A percentile compares a stretch with the other conserved stretches of the same genome.
Conservation (phyloP, 352 stramenopile genomes). For the Phytopythium oedochilum region DNA sequence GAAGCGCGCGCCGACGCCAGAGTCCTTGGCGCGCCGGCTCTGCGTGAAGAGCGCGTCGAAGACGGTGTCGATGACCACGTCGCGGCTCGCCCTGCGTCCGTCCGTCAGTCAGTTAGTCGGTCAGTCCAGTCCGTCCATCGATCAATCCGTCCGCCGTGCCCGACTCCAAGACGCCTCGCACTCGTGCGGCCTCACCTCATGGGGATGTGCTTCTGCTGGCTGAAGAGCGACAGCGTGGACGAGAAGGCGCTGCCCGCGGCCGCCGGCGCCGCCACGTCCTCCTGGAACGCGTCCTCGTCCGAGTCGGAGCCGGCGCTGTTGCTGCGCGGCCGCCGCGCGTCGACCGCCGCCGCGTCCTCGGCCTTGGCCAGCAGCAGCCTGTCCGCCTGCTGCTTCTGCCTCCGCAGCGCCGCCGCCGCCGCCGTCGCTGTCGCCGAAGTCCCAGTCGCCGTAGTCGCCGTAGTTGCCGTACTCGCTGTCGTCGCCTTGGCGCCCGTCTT, state of each 20-base stretch:
- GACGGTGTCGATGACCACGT: slow-evolving; percentile 80
- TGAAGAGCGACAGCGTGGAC: slow-evolving; percentile 67
- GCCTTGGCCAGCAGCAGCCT: slow-evolving; percentile 30
- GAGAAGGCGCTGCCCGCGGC: slow-evolving; percentile 53
- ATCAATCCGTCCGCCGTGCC: not conserved
- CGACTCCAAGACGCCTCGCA: too few species aligned
- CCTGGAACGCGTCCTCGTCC: slow-evolving; percentile 68
- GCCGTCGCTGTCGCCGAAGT: slow-evolving; percentile 8
- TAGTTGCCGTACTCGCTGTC: slow-evolving; percentile 7
- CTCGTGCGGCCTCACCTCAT: slow-evolving; percentile 42
- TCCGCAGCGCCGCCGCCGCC: slow-evolving; percentile 7
- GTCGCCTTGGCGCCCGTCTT: slow-evolving; percentile 10
- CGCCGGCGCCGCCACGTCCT: slow-evolving; percentile 18
- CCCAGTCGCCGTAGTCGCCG: slow-evolving; percentile 8
- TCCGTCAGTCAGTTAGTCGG: not conserved
- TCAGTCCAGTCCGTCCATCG: not conserved
- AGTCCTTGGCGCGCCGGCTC: slow-evolving; percentile 11
- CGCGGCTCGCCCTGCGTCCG: slow-evolving; percentile 50
- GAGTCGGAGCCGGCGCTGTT: slow-evolving; percentile 36
- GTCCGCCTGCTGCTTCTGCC: slow-evolving; percentile 14
- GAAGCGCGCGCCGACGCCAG: slow-evolving; percentile 20
- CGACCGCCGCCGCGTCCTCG: not conserved
- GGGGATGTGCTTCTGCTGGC: slow-evolving; percentile 74
- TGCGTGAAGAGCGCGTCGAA: slow-evolving; percentile 69
- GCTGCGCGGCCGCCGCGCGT: slow-evolving; percentile 26